Percentiles rank a stretch among this genome's conserved stretches.
These are phyloP conservation scores for Melaleuca quinquenervia DNA, from an alignment of 345 rosid species.

Conservation along the genomic window DNA sequence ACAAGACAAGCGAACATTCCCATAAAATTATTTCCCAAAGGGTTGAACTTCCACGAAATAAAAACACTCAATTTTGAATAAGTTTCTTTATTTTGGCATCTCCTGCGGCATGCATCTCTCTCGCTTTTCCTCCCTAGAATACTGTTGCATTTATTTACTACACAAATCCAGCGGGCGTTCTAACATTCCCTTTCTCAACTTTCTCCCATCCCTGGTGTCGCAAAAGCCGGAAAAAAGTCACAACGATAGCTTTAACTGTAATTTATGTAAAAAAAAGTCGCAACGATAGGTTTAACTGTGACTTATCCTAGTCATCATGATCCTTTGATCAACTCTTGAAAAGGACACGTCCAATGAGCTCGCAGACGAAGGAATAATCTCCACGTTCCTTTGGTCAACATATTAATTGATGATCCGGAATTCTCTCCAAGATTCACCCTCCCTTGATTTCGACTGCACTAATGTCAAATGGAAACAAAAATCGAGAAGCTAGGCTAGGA, in stretches of 20 bases:
- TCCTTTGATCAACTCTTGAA: not conserved
- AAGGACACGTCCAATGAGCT: not conserved
- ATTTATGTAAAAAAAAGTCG: not conserved
- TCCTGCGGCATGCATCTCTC: not conserved
- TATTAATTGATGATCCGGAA: not conserved
- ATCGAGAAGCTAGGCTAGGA: not conserved
- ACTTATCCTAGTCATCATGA: not conserved
- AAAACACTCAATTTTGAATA: fast-evolving
- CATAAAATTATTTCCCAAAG: no score
- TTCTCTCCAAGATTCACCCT: not conserved
- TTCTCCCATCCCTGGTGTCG: not conserved
- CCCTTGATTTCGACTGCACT: not conserved
- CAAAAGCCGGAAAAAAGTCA: not conserved
- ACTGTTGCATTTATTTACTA: not conserved
- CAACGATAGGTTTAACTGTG: not conserved
- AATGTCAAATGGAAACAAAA: not conserved
- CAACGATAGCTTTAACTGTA: not conserved
- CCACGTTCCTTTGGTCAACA: not conserved
- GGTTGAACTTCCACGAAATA: not conserved
- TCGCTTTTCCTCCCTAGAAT: no score
- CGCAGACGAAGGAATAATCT: not conserved
- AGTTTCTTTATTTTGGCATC: not conserved
- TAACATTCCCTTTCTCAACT: not conserved
- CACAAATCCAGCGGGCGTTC: not conserved
- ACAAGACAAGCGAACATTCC: not conserved